Evolutionary conservation across 2,329 filamentous ascomycete species (phyloP).

Genomic region (Pseudocercospora eumusae): DNA sequence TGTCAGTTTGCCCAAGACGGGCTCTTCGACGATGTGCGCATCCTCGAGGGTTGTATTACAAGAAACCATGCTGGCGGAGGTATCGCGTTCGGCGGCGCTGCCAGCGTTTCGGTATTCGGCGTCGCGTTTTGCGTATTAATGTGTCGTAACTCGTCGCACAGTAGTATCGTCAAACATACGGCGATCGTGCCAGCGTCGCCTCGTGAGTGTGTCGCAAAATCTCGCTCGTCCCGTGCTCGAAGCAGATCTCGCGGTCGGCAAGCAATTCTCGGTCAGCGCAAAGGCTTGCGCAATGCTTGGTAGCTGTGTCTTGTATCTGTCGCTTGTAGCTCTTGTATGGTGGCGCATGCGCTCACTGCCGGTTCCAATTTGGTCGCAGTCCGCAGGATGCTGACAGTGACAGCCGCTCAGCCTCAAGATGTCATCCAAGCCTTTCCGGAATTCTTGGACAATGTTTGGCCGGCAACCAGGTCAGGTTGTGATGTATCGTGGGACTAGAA

Average conservation of each 20-base stretch:
- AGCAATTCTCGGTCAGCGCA: background rate
- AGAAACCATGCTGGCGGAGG: conserved; percentile 25
- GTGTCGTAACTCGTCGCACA: background rate
- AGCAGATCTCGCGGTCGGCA: background rate
- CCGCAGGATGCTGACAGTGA: background rate
- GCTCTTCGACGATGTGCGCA: conserved; percentile 45
- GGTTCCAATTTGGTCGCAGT: conserved; percentile 5
- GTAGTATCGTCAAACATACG: background rate
- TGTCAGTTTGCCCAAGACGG: conserved; percentile 56
- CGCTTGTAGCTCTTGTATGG: background rate
- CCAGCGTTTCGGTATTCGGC: background rate
- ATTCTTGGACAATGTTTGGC: conserved; percentile 2
- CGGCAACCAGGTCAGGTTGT: background rate
- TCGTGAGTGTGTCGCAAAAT: background rate
- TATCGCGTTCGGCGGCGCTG: background rate
- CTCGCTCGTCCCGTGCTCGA: background rate
- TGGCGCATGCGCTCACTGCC: conserved; percentile 11
- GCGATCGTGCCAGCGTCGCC: conserved; percentile 9
- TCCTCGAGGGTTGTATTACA: conserved; percentile 56
- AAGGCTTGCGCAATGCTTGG: background rate
- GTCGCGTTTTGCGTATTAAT: background rate
- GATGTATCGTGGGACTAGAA: too few species aligned
- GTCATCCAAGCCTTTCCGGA: conserved; percentile 1
- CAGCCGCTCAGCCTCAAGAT: background rate
- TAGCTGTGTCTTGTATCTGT: conserved; percentile 8